Conservation (phyloP, 2,329 filamentous ascomycete genomes). For the Diaporthe sp. region DNA sequence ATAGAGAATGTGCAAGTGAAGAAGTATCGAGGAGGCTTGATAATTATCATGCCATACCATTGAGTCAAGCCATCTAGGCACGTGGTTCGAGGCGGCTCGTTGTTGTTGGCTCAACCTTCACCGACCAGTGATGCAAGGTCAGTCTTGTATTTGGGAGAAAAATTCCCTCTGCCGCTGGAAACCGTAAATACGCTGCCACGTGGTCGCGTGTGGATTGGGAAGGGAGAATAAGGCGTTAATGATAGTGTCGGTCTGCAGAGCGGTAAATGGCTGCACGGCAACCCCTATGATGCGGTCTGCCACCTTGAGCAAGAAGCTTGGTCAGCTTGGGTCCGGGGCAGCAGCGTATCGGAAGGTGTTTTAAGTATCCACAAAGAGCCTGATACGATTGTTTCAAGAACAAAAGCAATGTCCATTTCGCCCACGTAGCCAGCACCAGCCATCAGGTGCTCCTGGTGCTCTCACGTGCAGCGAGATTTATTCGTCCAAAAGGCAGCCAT, state of each 20-base stretch:
- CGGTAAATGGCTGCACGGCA: constrained; percentile 23
- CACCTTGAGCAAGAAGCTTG: background rate
- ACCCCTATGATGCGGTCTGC: constrained; percentile 15
- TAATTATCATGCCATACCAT: constrained; percentile 12
- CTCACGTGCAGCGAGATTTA: background rate
- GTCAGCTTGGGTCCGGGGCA: background rate
- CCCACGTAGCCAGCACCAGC: constrained; percentile 14
- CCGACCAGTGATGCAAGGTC: background rate
- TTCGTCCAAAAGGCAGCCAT: background rate
- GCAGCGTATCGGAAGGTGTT: constrained; percentile 24
- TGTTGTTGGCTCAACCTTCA: background rate
- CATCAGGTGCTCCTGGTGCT: constrained; percentile 5
- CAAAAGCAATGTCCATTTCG: constrained; percentile 13
- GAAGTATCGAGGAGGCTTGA: background rate
- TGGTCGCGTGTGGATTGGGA: constrained; percentile 18
- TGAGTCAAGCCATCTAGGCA: constrained; percentile 10
- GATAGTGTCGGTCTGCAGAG: constrained; percentile 14
- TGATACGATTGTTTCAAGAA: constrained; percentile 20
- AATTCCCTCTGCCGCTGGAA: background rate
- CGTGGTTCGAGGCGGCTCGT: background rate
- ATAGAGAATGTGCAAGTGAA: background rate
- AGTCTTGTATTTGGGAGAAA: background rate
- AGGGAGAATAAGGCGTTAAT: background rate
- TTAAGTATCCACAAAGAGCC: constrained; percentile 22
- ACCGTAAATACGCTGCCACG: constrained; percentile 10